phyloP scores from a whole-genome alignment of 208 protist genomes.

The Trypanosoma brucei region DNA sequence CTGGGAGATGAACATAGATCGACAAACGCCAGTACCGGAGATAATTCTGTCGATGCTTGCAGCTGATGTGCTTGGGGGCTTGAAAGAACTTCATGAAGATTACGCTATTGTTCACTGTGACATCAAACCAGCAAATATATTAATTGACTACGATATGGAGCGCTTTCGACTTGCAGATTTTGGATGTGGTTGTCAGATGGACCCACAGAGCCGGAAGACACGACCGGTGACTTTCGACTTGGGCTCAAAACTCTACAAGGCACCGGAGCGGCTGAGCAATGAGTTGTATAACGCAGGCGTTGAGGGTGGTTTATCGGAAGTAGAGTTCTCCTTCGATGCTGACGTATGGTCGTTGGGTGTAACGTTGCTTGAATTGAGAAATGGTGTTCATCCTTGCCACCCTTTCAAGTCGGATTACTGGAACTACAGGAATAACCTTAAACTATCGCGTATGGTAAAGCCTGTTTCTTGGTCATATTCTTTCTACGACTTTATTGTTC shows the following conservation, averaged over 20 bases:
- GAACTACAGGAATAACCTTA: constrained; percentile 71
- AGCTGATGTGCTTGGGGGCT: constrained; percentile 85
- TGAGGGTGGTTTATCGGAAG: constrained; percentile 24
- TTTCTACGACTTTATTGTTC: constrained; percentile 81
- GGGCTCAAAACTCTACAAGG: constrained; percentile 85
- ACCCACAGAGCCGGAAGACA: constrained; percentile 35
- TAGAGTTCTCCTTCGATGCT: constrained; percentile 71
- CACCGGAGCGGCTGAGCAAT: constrained; percentile 51
- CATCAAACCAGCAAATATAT: constrained; percentile 96
- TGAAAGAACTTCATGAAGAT: constrained; percentile 83
- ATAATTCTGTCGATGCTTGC: constrained; percentile 99
- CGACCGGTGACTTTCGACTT: constrained; percentile 51
- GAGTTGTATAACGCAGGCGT: constrained; percentile 10
- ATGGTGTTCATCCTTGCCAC: constrained; percentile 68
- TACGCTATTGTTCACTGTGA: constrained; percentile 94
- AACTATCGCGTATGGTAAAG: constrained; percentile 77
- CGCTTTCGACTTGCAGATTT: constrained; percentile 87
- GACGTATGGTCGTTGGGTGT: constrained; percentile 90
- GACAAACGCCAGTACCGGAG: constrained; percentile 98
- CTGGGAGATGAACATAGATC: constrained; percentile 87
- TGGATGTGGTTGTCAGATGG: constrained; percentile 76
- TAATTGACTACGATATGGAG: constrained; percentile 69
- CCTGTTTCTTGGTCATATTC: constrained; percentile 65
- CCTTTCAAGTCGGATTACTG: constrained; percentile 88
- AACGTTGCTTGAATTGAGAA: constrained; percentile 72